Conservation (phyloP, 2,329 filamentous ascomycete genomes). For the Penicillium sp. region DNA sequence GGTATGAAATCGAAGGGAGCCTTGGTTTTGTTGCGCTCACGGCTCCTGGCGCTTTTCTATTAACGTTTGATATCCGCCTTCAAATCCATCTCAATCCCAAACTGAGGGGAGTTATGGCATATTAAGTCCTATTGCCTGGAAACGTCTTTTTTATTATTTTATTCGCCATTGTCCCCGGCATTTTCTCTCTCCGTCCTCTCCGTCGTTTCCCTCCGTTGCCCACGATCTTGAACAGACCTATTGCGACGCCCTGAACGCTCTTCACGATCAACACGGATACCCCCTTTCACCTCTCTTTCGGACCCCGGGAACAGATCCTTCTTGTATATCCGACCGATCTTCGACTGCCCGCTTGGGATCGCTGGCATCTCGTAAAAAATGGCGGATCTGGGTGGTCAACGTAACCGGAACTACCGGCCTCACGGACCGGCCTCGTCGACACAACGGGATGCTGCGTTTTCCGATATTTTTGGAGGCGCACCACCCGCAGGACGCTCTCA, state of each 20-base stretch:
- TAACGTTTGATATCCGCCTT: conserved; percentile 22
- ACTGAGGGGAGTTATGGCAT: conserved; percentile 34
- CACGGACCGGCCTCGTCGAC: conserved; percentile 56
- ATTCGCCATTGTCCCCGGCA: conserved; percentile 16
- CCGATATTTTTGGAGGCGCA: conserved; percentile 88
- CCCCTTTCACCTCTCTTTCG: conserved; percentile 13
- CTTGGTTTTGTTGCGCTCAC: conserved; percentile 44
- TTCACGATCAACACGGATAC: conserved; percentile 34
- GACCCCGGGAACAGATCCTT: conserved; percentile 5
- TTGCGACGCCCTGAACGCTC: conserved; percentile 37
- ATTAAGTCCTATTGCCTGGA: conserved; percentile 23
- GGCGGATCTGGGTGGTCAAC: conserved; percentile 66
- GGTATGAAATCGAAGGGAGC: conserved; percentile 42
- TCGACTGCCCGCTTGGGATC: neutral
- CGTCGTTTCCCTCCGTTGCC: conserved; percentile 25
- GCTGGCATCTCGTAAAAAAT: conserved; percentile 39
- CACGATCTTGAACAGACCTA: conserved; percentile 34
- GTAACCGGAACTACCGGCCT: conserved; percentile 61
- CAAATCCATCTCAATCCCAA: conserved; percentile 15
- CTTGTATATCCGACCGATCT: conserved; percentile 8
- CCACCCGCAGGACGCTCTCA: conserved; percentile 88
- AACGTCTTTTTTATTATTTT: conserved; percentile 11
- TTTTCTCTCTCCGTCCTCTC: conserved; percentile 17
- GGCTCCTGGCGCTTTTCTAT: conserved; percentile 40
- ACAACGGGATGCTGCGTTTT: conserved; percentile 92